Conservation (phyloP, 1,139 yeast genomes). For the Suhomyces kunorum region DNA sequence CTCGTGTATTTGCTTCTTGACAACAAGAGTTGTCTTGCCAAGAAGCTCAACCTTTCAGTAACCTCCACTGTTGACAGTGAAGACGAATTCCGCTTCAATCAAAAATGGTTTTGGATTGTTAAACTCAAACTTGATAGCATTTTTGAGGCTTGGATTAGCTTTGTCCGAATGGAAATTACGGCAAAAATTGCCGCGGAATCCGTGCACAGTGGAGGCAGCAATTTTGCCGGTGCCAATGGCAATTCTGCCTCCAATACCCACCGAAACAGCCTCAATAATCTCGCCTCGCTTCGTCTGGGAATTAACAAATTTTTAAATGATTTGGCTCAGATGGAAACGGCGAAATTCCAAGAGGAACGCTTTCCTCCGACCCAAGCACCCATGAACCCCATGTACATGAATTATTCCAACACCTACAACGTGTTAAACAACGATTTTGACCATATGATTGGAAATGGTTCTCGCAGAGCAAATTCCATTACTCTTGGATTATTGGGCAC, state of each 20-base stretch:
- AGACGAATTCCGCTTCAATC: slow-evolving; percentile 27
- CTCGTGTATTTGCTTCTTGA: slow-evolving; percentile 19
- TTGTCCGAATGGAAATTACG: slow-evolving; percentile 17
- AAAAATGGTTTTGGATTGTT: slow-evolving; percentile 31
- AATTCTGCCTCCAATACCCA: slow-evolving; percentile 9
- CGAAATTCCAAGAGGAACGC: slow-evolving; percentile 12
- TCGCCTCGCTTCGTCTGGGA: slow-evolving; percentile 19
- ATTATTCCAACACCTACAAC: slow-evolving; percentile 12
- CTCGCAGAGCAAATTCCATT: slow-evolving; percentile 17
- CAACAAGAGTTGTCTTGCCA: slow-evolving; percentile 17
- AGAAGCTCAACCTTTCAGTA: slow-evolving; percentile 15
- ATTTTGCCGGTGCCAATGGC: not conserved
- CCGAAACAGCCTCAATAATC: slow-evolving; percentile 15
- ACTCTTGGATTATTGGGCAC: slow-evolving; percentile 16
- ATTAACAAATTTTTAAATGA: slow-evolving; percentile 22
- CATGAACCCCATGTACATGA: slow-evolving; percentile 9
- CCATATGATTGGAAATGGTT: slow-evolving; percentile 10
- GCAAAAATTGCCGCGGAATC: slow-evolving; percentile 6
- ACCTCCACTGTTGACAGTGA: slow-evolving; percentile 7
- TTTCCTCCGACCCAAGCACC: slow-evolving; percentile 6
- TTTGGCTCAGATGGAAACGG: slow-evolving; percentile 17
- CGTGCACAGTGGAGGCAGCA: not conserved
- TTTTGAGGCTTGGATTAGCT: slow-evolving; percentile 31
- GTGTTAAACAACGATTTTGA: slow-evolving; percentile 13
- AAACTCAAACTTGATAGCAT: slow-evolving; percentile 28